Percentiles rank a stretch among this genome's conserved stretches.
Conservation (phyloP, 768 basidiomycete species). For the Pisolithus albus region DNA sequence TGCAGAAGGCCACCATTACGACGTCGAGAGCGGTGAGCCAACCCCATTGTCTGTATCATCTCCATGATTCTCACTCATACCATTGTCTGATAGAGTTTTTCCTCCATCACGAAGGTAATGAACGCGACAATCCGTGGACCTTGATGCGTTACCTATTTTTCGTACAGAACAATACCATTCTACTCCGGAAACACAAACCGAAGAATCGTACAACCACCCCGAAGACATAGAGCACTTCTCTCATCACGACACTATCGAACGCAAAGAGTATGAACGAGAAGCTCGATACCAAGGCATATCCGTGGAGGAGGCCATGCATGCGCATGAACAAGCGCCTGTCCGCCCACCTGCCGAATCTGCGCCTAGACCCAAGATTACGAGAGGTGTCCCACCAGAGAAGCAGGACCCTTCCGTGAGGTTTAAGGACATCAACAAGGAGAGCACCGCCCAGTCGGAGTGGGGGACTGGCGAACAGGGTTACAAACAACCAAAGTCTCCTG, state of each 20-base stretch:
- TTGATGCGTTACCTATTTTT: not conserved
- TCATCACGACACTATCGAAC: slow-evolving; percentile 82
- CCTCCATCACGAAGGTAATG: slow-evolving; percentile 90
- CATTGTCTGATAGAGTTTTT: slow-evolving; percentile 64
- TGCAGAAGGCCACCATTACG: slow-evolving; percentile 91
- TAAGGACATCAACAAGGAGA: slow-evolving; percentile 48
- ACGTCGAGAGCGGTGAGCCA: slow-evolving; percentile 78
- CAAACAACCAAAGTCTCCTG: slow-evolving; percentile 60
- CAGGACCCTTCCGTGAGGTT: slow-evolving; percentile 61
- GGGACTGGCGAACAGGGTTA: slow-evolving; percentile 67
- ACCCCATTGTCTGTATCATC: not conserved
- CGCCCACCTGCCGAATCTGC: slow-evolving; percentile 11
- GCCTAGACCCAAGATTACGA: slow-evolving; percentile 46
- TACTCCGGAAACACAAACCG: slow-evolving; percentile 96
- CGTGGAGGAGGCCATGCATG: slow-evolving; percentile 58
- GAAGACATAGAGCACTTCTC: slow-evolving; percentile 92
- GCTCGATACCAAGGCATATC: slow-evolving; percentile 78
- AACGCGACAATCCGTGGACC: not conserved
- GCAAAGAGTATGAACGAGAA: slow-evolving; percentile 74
- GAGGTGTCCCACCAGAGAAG: slow-evolving; percentile 59
- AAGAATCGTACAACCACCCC: slow-evolving; percentile 88
- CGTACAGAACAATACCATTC: slow-evolving; percentile 79
- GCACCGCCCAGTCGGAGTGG: slow-evolving; percentile 55
- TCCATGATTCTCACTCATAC: slow-evolving; percentile 1
- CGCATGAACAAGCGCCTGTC: slow-evolving; percentile 39